These are phyloP conservation scores for Trifolium pratense DNA, from an alignment of 306 rosid species.

Conservation along the genomic window DNA sequence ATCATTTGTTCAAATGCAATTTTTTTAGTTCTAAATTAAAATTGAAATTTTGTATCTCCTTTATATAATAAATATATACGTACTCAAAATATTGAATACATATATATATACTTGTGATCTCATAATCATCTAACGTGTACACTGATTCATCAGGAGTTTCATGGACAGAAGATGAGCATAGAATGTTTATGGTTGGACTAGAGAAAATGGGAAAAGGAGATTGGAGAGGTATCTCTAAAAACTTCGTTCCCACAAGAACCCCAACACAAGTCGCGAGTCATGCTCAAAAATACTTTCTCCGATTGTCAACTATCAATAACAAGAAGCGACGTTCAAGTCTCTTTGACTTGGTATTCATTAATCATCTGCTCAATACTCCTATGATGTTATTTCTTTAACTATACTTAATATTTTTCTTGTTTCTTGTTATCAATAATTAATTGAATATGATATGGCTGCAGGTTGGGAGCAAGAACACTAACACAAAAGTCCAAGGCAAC, in stretches of 20 bases:
- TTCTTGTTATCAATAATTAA: no score
- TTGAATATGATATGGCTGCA: slow-evolving; percentile 15
- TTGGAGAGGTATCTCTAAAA: slow-evolving; percentile 90
- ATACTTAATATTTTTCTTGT: no score
- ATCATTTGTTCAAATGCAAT: no score
- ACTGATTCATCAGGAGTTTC: slow-evolving; percentile 56
- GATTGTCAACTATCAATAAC: slow-evolving; percentile 57
- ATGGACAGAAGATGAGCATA: slow-evolving; percentile 95
- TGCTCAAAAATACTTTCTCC: slow-evolving; percentile 87
- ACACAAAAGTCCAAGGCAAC: slow-evolving; percentile 3
- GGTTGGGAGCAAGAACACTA: slow-evolving; percentile 57
- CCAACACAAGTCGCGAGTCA: slow-evolving; percentile 98
- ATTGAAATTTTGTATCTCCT: no score
- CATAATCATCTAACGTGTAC: neutral
- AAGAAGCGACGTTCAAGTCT: slow-evolving; percentile 86
- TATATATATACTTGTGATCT: neutral
- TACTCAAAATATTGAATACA: no score
- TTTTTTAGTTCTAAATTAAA: no score
- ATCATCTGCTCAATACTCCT: no score
- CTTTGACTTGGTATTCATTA: slow-evolving; percentile 74
- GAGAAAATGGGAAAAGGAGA: slow-evolving; percentile 90
- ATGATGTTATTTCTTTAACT: no score
- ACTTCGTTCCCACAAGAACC: slow-evolving; percentile 80
- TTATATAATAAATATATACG: no score
- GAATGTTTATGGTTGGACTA: slow-evolving; percentile 78